These are phyloP conservation scores for Chaetomiaceae sp. DNA, from an alignment of 2,329 filamentous ascomycete species.

Conservation along the genomic window DNA sequence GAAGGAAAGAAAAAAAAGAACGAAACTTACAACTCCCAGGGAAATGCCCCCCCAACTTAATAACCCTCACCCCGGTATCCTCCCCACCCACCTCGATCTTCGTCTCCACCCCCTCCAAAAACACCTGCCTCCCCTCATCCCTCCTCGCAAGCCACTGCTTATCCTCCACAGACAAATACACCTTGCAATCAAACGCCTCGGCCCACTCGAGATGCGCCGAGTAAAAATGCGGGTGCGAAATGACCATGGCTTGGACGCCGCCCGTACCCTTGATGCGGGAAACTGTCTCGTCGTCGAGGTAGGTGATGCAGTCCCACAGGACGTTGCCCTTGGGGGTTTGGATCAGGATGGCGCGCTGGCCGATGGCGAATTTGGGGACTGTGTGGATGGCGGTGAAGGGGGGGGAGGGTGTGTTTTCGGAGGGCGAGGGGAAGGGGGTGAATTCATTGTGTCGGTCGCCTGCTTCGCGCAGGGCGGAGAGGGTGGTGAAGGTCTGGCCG, in stretches of 20 bases:
- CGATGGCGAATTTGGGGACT: slow-evolving; percentile 63
- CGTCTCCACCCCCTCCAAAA: slow-evolving; percentile 41
- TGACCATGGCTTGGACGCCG: slow-evolving; percentile 66
- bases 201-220: slow-evolving; percentile 74
- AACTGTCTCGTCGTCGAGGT: slow-evolving; percentile 62
- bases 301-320: slow-evolving; percentile 74
- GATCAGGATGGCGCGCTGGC: slow-evolving; percentile 68
- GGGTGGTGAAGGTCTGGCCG: slow-evolving; percentile 64
- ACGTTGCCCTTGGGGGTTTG: slow-evolving; percentile 64
- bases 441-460: slow-evolving; percentile 51
- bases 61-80: slow-evolving; percentile 49
- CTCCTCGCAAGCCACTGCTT: slow-evolving; percentile 54
- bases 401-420: no score
- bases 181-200: slow-evolving; percentile 60
- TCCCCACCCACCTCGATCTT: slow-evolving; percentile 36
- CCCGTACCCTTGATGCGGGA: slow-evolving; percentile 54
- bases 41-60: slow-evolving; percentile 77
- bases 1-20: not conserved
- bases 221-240: slow-evolving; percentile 80
- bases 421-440: slow-evolving; percentile 35
- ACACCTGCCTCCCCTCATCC: slow-evolving; percentile 38
- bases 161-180: slow-evolving; percentile 66
- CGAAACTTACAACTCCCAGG: slow-evolving; percentile 53
- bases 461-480: slow-evolving; percentile 40
- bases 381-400: slow-evolving; percentile 45